Conservation (phyloP, 208 protist species). For the Leishmania tarentolae region DNA sequence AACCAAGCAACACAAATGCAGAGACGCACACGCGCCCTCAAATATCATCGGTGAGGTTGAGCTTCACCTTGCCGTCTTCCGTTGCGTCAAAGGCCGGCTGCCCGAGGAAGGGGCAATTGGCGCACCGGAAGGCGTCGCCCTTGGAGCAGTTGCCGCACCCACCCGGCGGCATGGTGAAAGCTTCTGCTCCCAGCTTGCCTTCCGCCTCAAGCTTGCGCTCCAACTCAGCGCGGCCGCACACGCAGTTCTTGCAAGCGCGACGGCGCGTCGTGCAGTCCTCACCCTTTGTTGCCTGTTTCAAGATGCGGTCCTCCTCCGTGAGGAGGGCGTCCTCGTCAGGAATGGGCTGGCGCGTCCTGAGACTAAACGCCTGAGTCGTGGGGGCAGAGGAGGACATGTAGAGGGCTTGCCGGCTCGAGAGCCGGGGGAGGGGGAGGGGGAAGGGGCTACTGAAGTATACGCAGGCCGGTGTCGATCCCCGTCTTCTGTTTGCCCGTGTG, state of each 20-base stretch:
- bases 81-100: constrained; percentile 86
- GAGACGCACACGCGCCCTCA: constrained; percentile 25
- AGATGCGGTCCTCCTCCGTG: constrained; percentile 67
- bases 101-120: constrained; percentile 85
- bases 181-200: constrained; percentile 44
- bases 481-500: not conserved
- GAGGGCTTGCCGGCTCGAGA: not conserved
- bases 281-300: constrained; percentile 58
- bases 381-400: constrained; percentile 17
- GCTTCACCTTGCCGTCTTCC: constrained; percentile 84
- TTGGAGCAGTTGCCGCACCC: constrained; percentile 89
- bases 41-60: constrained; percentile 80
- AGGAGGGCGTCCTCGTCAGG: constrained; percentile 76
- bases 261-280: constrained; percentile 85
- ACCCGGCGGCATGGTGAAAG: constrained; percentile 56
- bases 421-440: not conserved
- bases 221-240: constrained; percentile 81
- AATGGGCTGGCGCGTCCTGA: constrained; percentile 81
- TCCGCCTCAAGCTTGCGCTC: constrained; percentile 55
- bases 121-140: constrained; percentile 92
- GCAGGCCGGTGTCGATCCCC: not conserved
- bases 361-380: constrained; percentile 70
- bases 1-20: not conserved
- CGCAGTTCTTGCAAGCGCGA: constrained; percentile 89
- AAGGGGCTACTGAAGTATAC: not conserved